Base-by-base conservation (phyloP, 2,329 filamentous ascomycete genomes). In the Keithomyces neogunnii region DNA sequence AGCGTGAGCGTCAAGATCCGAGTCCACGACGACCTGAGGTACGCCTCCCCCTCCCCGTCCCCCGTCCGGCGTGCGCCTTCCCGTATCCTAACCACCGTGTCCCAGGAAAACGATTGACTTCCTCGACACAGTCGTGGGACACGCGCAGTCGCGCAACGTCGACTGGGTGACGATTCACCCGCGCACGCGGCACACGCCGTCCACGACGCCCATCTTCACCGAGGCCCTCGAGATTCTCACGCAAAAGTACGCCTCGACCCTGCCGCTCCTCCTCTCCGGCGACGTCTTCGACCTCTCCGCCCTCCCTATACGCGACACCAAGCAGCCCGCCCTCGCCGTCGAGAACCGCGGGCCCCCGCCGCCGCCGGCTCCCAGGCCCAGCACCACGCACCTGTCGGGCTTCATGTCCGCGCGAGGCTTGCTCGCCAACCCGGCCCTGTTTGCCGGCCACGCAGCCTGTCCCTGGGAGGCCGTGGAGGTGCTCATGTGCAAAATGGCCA, bases 111-210 rank as follows among this genome's bases (percentile, higher is more conserved):
- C 79, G 4, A 73, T 84, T 50, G 77, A 82, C 59, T 87, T 84
- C 60, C 73, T 88, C 49, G 74, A 76, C 50, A 79, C 78, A 0
- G 80, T 88, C 7, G 71, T 86, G 45, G 76, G 74, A 1, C 75
- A 80, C 52, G 64, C 70, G 4, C 67, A 72, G 33, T 63, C 72
- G 54, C 69, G 76, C 8, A 72, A 78, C 32, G 76, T 85, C 48
- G 83, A 87, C 70, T 88, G 82, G 71, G 70, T 88, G 50, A 87
- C 84, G 38, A 82, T 88, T 51, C 85, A 88, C 63, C 84, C 83
- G 3, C 75, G 85, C n/a, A 80, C 77, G 45, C 72, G 79, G 38
- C 70, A 69, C 54, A 86, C 82, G 11, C 77, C 81, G 1, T 84
- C 80, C 35, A 81, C 74, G 31, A 72, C 73, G 1, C 81, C 82